phyloP scores from a whole-genome alignment of 306 rosid species.

The Calophaca sinica region DNA sequence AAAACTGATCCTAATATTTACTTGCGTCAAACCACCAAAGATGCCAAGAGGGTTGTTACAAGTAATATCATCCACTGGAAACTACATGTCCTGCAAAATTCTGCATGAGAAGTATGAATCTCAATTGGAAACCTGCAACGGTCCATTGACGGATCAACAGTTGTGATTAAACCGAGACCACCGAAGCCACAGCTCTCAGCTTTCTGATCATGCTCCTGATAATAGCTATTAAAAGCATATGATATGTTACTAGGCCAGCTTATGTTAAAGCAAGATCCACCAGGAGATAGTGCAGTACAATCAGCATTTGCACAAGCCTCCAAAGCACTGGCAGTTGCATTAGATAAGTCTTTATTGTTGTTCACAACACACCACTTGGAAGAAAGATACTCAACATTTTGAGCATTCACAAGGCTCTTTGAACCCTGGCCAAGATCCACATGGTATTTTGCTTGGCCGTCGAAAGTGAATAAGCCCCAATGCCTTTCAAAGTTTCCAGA shows the following conservation, averaged over 20 bases:
- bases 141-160: conserved; percentile 78
- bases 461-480: conserved; percentile 95
- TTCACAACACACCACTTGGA: conserved; percentile 93
- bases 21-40: conserved; percentile 46
- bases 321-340: conserved; percentile 66
- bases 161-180: conserved; percentile 86
- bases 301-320: conserved; percentile 80
- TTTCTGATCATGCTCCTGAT: conserved; percentile 87
- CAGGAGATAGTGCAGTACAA: conserved; percentile 74
- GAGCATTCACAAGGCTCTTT: conserved; percentile 71
- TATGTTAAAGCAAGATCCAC: conserved; percentile 88
- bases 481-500: conserved; percentile 83
- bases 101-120: conserved; percentile 63
- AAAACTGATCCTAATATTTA: conserved; percentile 44
- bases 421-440: conserved; percentile 69
- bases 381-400: conserved; percentile 79
- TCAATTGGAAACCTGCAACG: conserved; percentile 81
- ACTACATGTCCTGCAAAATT: conserved; percentile 38
- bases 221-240: conserved; percentile 86
- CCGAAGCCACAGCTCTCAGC: conserved; percentile 78
- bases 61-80: conserved; percentile 45
- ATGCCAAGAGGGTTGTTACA: conserved; percentile 50
- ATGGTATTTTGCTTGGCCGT: conserved; percentile 92
- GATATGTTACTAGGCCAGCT: conserved; percentile 88
- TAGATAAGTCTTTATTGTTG: conserved; percentile 77